Evolutionary conservation across 2,329 filamentous ascomycete genomes (phyloP).

Genomic region (Pestalotiopsis sp.): DNA sequence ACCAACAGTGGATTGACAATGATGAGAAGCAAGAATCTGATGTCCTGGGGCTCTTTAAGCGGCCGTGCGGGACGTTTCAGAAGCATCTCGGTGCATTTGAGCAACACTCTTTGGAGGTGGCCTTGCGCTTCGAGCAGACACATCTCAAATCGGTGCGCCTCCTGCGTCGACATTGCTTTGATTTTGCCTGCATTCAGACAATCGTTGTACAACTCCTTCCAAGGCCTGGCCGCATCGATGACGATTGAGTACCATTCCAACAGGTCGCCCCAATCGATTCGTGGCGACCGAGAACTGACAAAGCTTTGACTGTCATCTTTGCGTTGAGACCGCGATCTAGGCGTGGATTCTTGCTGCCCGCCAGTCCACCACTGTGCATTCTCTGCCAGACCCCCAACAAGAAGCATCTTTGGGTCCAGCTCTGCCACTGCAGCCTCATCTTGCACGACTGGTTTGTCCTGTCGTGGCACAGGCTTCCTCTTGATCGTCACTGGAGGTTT

Average conservation of each 20-base stretch:
- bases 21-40: constrained; percentile 78
- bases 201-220: constrained; percentile 63
- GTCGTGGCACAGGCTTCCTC: constrained; percentile 33
- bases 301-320: constrained; percentile 37
- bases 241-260: constrained; percentile 75
- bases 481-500: constrained; percentile 29
- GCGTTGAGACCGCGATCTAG: constrained; percentile 35
- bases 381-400: constrained; percentile 76
- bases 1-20: constrained; percentile 78
- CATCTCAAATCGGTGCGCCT: constrained; percentile 48
- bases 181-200: constrained; percentile 41
- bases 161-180: constrained; percentile 34
- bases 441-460: constrained; percentile 29
- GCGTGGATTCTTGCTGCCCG: constrained; percentile 44
- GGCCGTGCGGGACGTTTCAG: constrained; percentile 78
- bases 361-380: constrained; percentile 85
- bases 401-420: constrained; percentile 73
- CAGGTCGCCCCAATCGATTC: constrained; percentile 75
- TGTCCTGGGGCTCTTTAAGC: constrained; percentile 68
- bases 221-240: constrained; percentile 68
- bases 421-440: constrained; percentile 55
- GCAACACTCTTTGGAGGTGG: constrained; percentile 68
- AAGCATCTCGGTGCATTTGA: constrained; percentile 79
- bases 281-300: constrained; percentile 64
- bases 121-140: constrained; percentile 61